Percentiles rank a stretch among this genome's conserved stretches.
phyloP scores from a whole-genome alignment of 805 yeast genomes.

The Kodamaea nitidulidarum region DNA sequence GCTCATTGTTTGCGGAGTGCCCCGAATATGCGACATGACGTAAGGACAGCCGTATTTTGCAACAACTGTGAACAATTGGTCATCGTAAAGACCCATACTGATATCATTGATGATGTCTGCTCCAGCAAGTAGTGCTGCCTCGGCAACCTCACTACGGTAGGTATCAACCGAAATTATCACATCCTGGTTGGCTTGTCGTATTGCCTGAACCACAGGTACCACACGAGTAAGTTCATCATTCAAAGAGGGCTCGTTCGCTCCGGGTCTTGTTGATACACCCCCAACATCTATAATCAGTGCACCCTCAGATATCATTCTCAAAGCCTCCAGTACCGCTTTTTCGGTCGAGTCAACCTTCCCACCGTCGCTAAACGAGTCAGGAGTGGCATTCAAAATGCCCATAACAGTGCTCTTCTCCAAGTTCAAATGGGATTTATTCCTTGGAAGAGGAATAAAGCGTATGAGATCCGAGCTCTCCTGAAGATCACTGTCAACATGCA shows the following conservation, averaged over 20 bases:
- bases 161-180: constrained; percentile 82
- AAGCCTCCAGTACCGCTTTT: constrained; percentile 43
- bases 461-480: constrained; percentile 51
- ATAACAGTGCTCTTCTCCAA: constrained; percentile 68
- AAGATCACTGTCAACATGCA: constrained; percentile 31
- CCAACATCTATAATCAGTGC: constrained; percentile 88
- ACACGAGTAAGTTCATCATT: constrained; percentile 72
- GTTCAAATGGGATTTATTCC: constrained; percentile 19
- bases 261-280: constrained; percentile 92
- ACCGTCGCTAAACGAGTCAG: constrained; percentile 95
- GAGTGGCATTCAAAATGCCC: constrained; percentile 88
- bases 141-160: constrained; percentile 72
- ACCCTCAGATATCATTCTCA: constrained; percentile 50
- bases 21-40: constrained; percentile 80
- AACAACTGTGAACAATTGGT: constrained; percentile 60
- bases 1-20: constrained; percentile 72
- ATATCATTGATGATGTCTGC: constrained; percentile 92
- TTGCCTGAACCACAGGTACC: constrained; percentile 60
- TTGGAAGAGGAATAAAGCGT: constrained; percentile 47
- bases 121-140: constrained; percentile 62
- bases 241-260: constrained; percentile 55
- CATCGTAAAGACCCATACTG: constrained; percentile 73
- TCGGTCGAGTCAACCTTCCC: constrained; percentile 41
- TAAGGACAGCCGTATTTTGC: constrained; percentile 71
- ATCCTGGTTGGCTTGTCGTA: constrained; percentile 37